Conservation (phyloP, 345 rosid species). For the Carallia pectinifolia region DNA sequence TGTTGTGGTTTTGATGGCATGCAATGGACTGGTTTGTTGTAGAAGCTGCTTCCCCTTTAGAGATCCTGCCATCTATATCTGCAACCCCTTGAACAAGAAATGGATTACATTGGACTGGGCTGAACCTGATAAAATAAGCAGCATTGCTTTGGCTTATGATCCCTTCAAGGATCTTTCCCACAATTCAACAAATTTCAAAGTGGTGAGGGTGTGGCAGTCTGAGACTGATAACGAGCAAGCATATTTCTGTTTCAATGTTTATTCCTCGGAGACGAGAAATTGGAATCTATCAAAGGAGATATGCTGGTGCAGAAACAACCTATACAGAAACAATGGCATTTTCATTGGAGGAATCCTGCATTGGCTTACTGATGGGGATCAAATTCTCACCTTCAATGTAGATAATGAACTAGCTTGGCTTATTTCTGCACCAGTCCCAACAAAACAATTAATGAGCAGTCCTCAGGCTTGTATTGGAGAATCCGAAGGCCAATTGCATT, state of each 20-base stretch:
- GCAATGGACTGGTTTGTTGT: slow-evolving; percentile 42
- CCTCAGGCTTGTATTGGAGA: slow-evolving; percentile 44
- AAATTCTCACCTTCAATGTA: slow-evolving; percentile 33
- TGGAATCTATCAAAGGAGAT: slow-evolving; percentile 40
- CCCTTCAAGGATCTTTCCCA: slow-evolving; percentile 20
- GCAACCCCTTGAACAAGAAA: slow-evolving; percentile 42
- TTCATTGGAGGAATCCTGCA: slow-evolving; percentile 33
- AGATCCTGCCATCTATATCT: slow-evolving; percentile 33
- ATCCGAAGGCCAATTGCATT: slow-evolving; percentile 26
- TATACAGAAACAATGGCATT: slow-evolving; percentile 35
- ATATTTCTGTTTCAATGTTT: slow-evolving; percentile 30
- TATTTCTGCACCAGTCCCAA: slow-evolving; percentile 36
- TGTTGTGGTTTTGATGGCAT: slow-evolving; percentile 35
- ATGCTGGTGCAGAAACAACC: slow-evolving; percentile 22
- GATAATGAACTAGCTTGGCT: slow-evolving; percentile 36
- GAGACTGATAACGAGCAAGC: slow-evolving; percentile 11
- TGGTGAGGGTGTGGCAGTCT: slow-evolving; percentile 22
- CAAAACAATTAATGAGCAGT: slow-evolving; percentile 9
- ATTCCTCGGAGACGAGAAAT: slow-evolving; percentile 20
- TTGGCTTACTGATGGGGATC: slow-evolving; percentile 39
- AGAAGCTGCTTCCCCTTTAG: slow-evolving; percentile 32
- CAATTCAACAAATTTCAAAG: slow-evolving; percentile 27
- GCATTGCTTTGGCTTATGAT: slow-evolving; percentile 37
- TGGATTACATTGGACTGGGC: slow-evolving; percentile 32
- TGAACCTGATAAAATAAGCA: slow-evolving; percentile 22